Percentiles rank a stretch among this genome's conserved stretches.
These are phyloP conservation scores for Candida corydali DNA, from an alignment of 805 yeast species.

Conservation along the genomic window DNA sequence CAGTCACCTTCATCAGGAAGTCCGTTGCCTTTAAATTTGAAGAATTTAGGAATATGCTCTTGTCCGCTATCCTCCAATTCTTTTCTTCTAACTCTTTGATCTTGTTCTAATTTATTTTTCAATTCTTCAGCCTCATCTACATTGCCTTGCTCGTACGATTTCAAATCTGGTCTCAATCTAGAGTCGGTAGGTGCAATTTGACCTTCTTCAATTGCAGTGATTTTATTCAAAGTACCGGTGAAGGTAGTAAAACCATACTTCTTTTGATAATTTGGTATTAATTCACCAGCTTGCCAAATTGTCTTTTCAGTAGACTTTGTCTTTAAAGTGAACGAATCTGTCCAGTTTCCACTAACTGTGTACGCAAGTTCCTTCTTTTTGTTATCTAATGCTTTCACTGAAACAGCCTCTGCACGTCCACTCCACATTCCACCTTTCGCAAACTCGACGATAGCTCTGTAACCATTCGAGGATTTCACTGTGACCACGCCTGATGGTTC, in stretches of 20 bases:
- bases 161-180: conserved; percentile 82
- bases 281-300: conserved; percentile 70
- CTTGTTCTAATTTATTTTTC: conserved; percentile 69
- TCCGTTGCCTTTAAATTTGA: conserved; percentile 42
- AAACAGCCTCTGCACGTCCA: conserved; percentile 67
- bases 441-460: conserved; percentile 67
- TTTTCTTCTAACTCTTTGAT: conserved; percentile 74
- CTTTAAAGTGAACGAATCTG: conserved; percentile 52
- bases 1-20: conserved; percentile 45
- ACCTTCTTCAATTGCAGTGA: conserved; percentile 65
- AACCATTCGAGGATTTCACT: conserved; percentile 65
- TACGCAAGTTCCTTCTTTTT: conserved; percentile 35
- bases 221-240: conserved; percentile 76
- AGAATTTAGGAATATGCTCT: conserved; percentile 58
- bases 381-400: conserved; percentile 40
- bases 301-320: conserved; percentile 36
- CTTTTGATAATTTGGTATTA: conserved; percentile 52
- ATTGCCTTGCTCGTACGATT: conserved; percentile 64
- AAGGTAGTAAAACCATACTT: conserved; percentile 86
- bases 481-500: conserved; percentile 77
- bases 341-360: conserved; percentile 78
- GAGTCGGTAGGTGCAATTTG: conserved; percentile 82
- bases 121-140: conserved; percentile 66
- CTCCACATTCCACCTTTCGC: conserved; percentile 83
- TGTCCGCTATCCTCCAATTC: conserved; percentile 43